Evolutionary conservation across 768 basidiomycete species (phyloP), one percentile per base, ranked within the genome.

Genomic region (Phaffia australis): DNA sequence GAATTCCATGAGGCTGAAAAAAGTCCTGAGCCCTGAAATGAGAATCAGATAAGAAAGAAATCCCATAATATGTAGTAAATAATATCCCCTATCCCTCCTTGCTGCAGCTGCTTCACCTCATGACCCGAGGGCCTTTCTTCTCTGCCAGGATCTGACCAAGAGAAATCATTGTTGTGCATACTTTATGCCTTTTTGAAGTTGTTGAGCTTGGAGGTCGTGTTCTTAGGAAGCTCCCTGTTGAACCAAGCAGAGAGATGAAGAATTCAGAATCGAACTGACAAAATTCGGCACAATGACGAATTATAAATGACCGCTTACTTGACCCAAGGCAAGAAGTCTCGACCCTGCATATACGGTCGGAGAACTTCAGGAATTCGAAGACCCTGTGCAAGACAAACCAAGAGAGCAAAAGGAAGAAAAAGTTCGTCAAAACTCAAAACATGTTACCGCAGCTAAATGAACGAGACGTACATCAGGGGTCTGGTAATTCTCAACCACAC

Each of bases 401-500:
- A 46, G 47, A 52, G 55, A 30, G 49, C n/a, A 49, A 21, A 61
- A 15, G 48, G 58, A 25, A 60, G 59, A 56, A 23, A 9, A 32
- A 35, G 55, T 29, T 63, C 60, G 15, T 47, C 18, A 4, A 27
- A 50, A 29, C 27, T 18, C 4, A 16, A 14, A 3, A 29, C 11
- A 42, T 42, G 35, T 11, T 42, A 59, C 50, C 14, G 30, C 21
- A 18, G 29, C n/a, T 19, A 25, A 35, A 21, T 18, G 16, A 23
- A 51, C 35, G 11, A 19, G 60, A 80, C 85, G 65, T 72, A 94
- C 93, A 59, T 95, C 91, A 0, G 87, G 81, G 0, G 92, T 97
- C 79, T 99, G 95, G 75, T 94, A 91, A 77, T 98, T 98, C 79
- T 99, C 95, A n/a, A 91, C 93, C 65, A 99, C 73, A 77, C 95